Evolutionary conservation across 768 basidiomycete species (phyloP).

Genomic region (Collybia nuda): DNA sequence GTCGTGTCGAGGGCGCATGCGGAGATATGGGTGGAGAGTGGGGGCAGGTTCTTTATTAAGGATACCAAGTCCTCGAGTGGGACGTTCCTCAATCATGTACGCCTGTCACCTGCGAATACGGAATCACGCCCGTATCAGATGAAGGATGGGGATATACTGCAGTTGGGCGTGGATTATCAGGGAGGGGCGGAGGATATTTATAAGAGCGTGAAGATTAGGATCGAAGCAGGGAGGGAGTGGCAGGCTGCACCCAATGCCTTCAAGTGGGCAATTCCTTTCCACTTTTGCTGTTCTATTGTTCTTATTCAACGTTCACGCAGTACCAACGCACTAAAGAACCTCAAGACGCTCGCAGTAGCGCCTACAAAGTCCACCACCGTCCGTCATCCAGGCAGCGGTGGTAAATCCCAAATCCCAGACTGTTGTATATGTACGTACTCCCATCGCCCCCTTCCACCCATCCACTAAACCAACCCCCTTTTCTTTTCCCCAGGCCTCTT

Average conservation of each 20-base stretch:
- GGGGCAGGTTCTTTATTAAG: conserved; percentile 77
- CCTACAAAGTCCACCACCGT: conserved; percentile 13
- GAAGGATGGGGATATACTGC: conserved; percentile 92
- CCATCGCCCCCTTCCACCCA: background rate
- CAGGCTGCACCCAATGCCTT: conserved; percentile 86
- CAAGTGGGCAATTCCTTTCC: conserved; percentile 53
- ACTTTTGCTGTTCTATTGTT: conserved; percentile 4
- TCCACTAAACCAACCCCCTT: background rate
- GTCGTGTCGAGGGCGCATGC: conserved; percentile 95
- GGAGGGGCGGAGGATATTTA: conserved; percentile 97
- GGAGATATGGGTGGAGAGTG: conserved; percentile 82
- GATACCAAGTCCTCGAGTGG: conserved; percentile 91
- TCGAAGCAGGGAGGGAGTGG: conserved; percentile 91
- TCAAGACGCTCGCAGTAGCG: conserved; percentile 63
- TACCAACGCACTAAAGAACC: conserved; percentile 72
- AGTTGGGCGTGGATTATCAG: conserved; percentile 97
- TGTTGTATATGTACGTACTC: conserved; percentile 86
- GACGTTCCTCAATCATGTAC: conserved; percentile 93
- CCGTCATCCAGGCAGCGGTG: conserved; percentile 9
- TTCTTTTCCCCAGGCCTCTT: conserved; percentile 49
- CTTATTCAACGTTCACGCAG: conserved; percentile 30
- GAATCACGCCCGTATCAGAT: conserved; percentile 78
- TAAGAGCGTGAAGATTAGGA: conserved; percentile 93
- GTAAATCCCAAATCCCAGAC: conserved; percentile 59
- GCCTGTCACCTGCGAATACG: conserved; percentile 80